Evolutionary conservation across 805 yeast genomes (phyloP).

Genomic region (Monosporozyma aquatica): DNA sequence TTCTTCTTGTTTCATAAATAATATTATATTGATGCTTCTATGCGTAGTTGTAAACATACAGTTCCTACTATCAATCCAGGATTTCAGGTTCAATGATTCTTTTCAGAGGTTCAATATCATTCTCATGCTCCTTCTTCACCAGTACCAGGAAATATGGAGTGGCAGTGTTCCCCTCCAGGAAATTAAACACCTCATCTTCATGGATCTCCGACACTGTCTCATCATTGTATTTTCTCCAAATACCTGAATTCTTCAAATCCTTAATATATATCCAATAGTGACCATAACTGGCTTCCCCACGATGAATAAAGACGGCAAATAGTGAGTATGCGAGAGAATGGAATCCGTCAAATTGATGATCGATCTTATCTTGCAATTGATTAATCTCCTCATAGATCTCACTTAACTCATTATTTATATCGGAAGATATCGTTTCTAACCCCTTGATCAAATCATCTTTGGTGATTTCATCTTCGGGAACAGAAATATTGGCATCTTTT

Average conservation of each 20-base stretch:
- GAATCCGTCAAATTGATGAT: slow-evolving; percentile 53
- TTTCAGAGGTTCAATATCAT: slow-evolving; percentile 56
- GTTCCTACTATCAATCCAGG: not conserved
- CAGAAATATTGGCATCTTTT: slow-evolving; percentile 15
- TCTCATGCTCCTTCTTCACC: slow-evolving; percentile 52
- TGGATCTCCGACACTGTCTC: slow-evolving; percentile 83
- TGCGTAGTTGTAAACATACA: too few relatives aligned
- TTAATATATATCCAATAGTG: slow-evolving; percentile 94
- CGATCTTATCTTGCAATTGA: slow-evolving; percentile 40
- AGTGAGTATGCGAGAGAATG: slow-evolving; percentile 64
- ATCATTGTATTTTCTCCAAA: slow-evolving; percentile 88
- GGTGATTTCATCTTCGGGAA: slow-evolving; percentile 18
- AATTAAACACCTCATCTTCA: slow-evolving; percentile 56
- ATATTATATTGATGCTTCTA: too few relatives aligned
- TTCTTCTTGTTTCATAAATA: too few relatives aligned
- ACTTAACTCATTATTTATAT: slow-evolving; percentile 39
- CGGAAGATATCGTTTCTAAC: slow-evolving; percentile 39
- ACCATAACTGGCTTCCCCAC: slow-evolving; percentile 94
- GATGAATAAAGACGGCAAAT: slow-evolving; percentile 87
- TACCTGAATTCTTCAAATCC: slow-evolving; percentile 50
- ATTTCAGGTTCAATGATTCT: slow-evolving; percentile 32
- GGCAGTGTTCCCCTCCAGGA: slow-evolving; percentile 63
- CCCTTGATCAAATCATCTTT: slow-evolving; percentile 7
- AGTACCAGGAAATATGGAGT: slow-evolving; percentile 91
- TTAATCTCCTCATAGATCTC: slow-evolving; percentile 35